Conservation (phyloP, 768 basidiomycete genomes). For the Suillus fuscotomentosus region DNA sequence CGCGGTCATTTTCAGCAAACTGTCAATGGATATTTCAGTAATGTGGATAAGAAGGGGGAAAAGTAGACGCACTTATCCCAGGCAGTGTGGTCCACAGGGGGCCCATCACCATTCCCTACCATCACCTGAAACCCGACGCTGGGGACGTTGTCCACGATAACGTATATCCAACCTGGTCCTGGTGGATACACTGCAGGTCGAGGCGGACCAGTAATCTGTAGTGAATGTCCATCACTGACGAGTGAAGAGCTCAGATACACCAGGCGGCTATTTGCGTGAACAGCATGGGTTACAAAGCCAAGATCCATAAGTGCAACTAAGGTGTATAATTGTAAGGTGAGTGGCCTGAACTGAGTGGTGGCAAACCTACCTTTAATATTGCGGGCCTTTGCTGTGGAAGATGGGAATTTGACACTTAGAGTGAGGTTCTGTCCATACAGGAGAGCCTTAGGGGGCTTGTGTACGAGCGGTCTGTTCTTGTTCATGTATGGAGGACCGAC, state of each 20-base stretch:
- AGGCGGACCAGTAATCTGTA: conserved; percentile 67
- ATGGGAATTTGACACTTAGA: conserved; percentile 43
- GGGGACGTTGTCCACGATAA: conserved; percentile 66
- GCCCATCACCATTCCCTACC: conserved; percentile 64
- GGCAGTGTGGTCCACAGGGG: conserved; percentile 55
- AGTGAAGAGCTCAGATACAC: conserved; percentile 58
- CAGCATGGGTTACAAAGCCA: conserved; percentile 77
- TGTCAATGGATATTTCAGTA: conserved; percentile 20
- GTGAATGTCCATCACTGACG: conserved; percentile 39
- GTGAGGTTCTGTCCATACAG: conserved; percentile 45
- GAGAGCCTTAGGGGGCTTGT: conserved; percentile 34
- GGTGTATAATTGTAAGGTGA: conserved; percentile 11
- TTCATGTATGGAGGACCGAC: conserved; percentile 81
- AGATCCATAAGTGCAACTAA: conserved; percentile 78
- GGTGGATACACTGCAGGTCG: conserved; percentile 69
- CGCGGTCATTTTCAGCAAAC: conserved; percentile 46
- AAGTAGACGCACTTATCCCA: conserved; percentile 50
- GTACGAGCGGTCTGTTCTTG: conserved; percentile 53
- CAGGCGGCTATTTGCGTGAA: conserved; percentile 73
- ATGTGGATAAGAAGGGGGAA: not conserved
- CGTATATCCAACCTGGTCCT: conserved; percentile 74
- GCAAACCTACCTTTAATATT: conserved; percentile 50
- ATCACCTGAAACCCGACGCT: conserved; percentile 62
- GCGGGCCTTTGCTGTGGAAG: conserved; percentile 33
- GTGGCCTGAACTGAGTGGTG: not conserved